Evolutionary conservation across 1,284 basidiomycete genomes (phyloP), one percentile per base, ranked within the genome.

Genomic region (Ustilago nuda): DNA sequence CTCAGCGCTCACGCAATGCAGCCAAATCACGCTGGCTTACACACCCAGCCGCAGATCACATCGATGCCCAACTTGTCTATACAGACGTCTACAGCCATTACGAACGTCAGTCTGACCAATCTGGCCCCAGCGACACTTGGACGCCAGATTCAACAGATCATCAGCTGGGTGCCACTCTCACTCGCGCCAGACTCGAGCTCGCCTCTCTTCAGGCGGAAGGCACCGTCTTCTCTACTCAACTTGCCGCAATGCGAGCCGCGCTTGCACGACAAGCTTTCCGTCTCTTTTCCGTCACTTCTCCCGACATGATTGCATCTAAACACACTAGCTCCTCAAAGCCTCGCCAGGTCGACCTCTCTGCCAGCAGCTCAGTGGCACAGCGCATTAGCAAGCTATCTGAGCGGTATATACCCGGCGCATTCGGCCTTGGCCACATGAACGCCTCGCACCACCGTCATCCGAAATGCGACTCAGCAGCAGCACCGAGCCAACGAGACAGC

Each of bases 401-500:
- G 12, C 50, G 67, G 9, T 79, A 79, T 57, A 81, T 78, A 19
- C 72, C 79, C 7, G 76, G 76, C 45, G 76, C 76, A 4, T 79
- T 79, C 45, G 67, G 56, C 3, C 60, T 72, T 13, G 61, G 63
- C 39, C 58, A 58, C 0, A 23, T 43, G 27, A 48, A 66, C 37
- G 46, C 57, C 8, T n/a, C 56, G 8, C 36, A 36, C 8, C 9
- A 37, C 5, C 59, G 51, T 19, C 27, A n/a, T 17, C 1, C 56
- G 12, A 50, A 52, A 9, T 32, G 37, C 46, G 66, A 66, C 17
- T 8, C 30, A 17, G 55, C 19, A 17, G 52, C 19, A 19, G 39
- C 61, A 1, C 17, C 41, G 17, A 30, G 15, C 41, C 61, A 58
- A 7, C 6, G 43, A n/a, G 41, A 23, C 4, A 27, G 39, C 51